Percentiles rank a stretch among this genome's conserved stretches.
Conservation (phyloP, 225 moss, liverwort and hornwort genomes). For the Takakia lepidozioides region DNA sequence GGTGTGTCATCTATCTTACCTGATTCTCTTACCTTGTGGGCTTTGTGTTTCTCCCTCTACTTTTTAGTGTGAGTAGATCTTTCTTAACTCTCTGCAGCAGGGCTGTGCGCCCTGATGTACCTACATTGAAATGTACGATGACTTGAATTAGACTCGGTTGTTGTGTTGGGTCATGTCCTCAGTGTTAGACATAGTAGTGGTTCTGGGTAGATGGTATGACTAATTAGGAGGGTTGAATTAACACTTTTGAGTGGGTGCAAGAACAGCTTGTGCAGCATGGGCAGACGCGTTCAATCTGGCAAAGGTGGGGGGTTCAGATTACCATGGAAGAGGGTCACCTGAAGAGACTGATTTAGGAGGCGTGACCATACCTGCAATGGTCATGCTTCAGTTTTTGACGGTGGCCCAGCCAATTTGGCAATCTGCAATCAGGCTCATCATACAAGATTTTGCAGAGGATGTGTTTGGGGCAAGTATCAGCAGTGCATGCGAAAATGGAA, state of each 20-base stretch:
- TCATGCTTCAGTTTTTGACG: constrained; percentile 67
- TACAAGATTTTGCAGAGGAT: constrained; percentile 55
- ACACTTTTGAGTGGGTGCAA: constrained; percentile 8
- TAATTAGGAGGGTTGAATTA: not conserved
- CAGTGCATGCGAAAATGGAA: constrained; percentile 6
- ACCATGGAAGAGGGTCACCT: constrained; percentile 55
- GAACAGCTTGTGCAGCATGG: constrained; percentile 46
- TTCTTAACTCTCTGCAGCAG: no score
- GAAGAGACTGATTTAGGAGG: constrained; percentile 76
- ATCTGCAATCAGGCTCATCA: constrained; percentile 49
- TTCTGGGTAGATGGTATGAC: no score
- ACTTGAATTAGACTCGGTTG: not conserved
- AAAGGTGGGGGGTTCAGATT: constrained; percentile 91
- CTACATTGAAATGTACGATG: not conserved
- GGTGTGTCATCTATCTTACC: constrained; percentile 41
- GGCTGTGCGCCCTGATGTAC: not conserved
- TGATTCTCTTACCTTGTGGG: no score
- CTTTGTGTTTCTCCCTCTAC: no score
- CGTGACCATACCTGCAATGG: constrained; percentile 52
- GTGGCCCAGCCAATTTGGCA: constrained; percentile 65
- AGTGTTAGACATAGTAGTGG: no score
- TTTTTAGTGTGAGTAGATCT: no score
- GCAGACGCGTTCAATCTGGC: constrained; percentile 53
- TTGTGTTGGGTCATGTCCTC: no score
- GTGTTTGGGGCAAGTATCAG: no score